phyloP scores from a whole-genome alignment of 371 early-diverging fungal species.

The Mortierella sp. region DNA sequence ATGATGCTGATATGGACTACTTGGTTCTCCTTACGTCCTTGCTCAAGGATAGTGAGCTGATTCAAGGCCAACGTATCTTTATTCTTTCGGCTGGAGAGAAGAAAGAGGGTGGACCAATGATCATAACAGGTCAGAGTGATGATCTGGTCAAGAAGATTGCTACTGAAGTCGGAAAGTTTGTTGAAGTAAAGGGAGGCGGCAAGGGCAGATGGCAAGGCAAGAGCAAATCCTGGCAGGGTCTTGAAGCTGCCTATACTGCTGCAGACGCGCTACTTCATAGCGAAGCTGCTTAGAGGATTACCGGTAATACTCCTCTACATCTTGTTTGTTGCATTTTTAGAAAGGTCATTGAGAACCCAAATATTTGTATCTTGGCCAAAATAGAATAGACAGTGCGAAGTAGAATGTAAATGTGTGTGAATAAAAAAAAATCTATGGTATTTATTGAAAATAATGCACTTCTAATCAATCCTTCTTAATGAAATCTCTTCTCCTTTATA shows the following conservation, averaged over 20 bases:
- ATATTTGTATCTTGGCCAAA: background rate
- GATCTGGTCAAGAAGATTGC: constrained; percentile 63
- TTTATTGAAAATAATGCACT: background rate
- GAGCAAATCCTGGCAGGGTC: constrained; percentile 66
- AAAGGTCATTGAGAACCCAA: background rate
- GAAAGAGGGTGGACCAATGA: constrained; percentile 66
- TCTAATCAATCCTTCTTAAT: background rate
- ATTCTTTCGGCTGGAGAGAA: constrained; percentile 66
- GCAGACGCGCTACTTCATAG: constrained; percentile 21
- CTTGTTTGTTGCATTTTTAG: background rate
- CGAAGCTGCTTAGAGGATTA: constrained; percentile 6
- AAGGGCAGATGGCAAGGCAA: constrained; percentile 79
- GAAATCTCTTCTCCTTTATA: background rate
- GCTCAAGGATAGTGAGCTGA: constrained; percentile 56
- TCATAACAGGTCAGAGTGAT: constrained; percentile 61
- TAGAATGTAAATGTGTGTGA: background rate
- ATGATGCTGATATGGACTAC: constrained; percentile 75
- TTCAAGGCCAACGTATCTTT: constrained; percentile 52
- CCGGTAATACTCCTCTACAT: background rate
- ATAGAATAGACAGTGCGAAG: background rate
- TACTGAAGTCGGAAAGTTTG: constrained; percentile 52
- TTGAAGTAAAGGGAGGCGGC: constrained; percentile 72
- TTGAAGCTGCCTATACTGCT: constrained; percentile 55
- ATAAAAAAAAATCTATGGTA: constrained; percentile 1
- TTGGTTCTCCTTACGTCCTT: constrained; percentile 54